Evolutionary conservation across 2,329 filamentous ascomycete genomes (phyloP).

Genomic region (Epichloe gansuensis): DNA sequence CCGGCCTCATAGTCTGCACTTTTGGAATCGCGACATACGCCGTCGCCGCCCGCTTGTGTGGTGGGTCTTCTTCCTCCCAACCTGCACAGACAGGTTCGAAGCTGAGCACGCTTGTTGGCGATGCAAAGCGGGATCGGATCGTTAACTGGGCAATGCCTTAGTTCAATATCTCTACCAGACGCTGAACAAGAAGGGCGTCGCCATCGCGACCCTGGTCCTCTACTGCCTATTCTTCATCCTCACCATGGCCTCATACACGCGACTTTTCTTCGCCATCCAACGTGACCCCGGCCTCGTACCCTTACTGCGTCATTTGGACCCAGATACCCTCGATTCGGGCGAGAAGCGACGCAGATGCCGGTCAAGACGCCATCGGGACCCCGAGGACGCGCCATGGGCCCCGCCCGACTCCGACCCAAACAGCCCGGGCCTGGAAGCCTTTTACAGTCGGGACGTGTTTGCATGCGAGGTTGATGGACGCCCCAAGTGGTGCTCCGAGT

Average conservation of each 20-base stretch:
- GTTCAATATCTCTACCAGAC: constrained; percentile 56
- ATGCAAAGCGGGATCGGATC: no score
- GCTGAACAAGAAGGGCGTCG: constrained; percentile 38
- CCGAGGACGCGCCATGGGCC: constrained; percentile 19
- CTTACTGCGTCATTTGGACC: constrained; percentile 29
- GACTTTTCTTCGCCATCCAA: constrained; percentile 55
- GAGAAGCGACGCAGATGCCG: constrained; percentile 7
- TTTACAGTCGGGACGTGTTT: constrained; percentile 75
- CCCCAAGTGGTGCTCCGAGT: constrained; percentile 78
- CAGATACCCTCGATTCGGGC: constrained; percentile 14
- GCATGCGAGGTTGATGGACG: constrained; percentile 70
- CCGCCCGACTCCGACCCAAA: constrained; percentile 39
- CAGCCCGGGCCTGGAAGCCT: constrained; percentile 56
- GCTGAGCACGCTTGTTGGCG: no score
- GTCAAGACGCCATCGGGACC: constrained; percentile 9
- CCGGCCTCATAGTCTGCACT: constrained; percentile 51
- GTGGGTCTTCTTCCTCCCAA: not conserved
- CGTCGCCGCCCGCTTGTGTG: constrained; percentile 32
- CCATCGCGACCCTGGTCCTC: constrained; percentile 55
- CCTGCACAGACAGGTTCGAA: not conserved
- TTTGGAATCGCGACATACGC: constrained; percentile 62
- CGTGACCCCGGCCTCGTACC: constrained; percentile 63
- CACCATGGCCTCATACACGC: constrained; percentile 54
- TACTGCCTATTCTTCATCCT: constrained; percentile 61
- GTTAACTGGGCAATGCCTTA: not conserved